Base-by-base conservation (phyloP, 1,284 basidiomycete species). In the Takashimella koratensis region DNA sequence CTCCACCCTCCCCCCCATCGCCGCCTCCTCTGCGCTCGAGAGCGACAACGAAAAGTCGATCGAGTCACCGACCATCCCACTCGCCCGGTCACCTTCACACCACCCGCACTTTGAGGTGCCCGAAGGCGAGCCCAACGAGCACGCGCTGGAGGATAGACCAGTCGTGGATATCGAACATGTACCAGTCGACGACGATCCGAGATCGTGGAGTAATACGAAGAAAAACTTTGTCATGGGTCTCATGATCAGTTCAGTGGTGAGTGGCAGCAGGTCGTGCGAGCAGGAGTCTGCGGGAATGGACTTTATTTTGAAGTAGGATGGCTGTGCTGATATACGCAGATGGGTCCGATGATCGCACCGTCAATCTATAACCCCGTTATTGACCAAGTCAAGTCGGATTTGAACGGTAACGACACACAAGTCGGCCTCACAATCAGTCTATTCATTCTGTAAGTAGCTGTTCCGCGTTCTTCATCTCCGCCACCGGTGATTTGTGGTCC, bases 351-450 rank as follows among this genome's bases (percentile, higher is more conserved):
- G 3, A 77, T 92, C 24, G 82, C 81, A 0, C 79, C 80, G 10
- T 64, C 64, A 43, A 74, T 72, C 52, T 72, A 71, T 52, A 72
- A 69, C 47, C 66, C 65, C 2, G 72, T 68, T 42, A 85, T 90
- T 49, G 78, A 82, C 43, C 77, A 86, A 53, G 84, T 93, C 66
- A 78, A 86, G 60, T 63, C 63, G 1, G 80, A 87, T 39, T 77
- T 92, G 21, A 78, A 83, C 53, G 86, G 88, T 0, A 84, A 82
- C 0, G 79, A 82, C 45, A 76, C 80, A 2, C 79, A 89, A 59
- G 85, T 94, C 52, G 86, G 87, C 50, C 78, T 87, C 65, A 84
- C 82, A 60, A 71, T 93, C 8, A 85, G 86, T 1, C 64, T 88
- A 12, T 94, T 89, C 73, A 90, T 93, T 61, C 75, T 89, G 20